Evolutionary conservation across 2,329 filamentous ascomycete species (phyloP).

Genomic region (Aspergillus sp.): DNA sequence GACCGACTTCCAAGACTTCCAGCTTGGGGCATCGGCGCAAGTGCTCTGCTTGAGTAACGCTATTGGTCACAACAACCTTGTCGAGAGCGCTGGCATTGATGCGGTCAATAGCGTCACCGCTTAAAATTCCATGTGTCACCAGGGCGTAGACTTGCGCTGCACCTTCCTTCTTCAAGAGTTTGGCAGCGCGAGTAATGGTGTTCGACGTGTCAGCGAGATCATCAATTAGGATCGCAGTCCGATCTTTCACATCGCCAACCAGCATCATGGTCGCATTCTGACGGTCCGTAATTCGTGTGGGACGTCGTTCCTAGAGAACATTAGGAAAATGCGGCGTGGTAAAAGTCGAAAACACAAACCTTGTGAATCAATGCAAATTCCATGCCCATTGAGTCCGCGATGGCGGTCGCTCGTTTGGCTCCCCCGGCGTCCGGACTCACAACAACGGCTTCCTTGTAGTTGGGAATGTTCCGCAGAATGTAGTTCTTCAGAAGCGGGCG

Average conservation of each 20-base stretch:
- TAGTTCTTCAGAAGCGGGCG: slow-evolving; percentile 59
- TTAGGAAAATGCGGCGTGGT: slow-evolving; percentile 15
- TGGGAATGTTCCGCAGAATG: slow-evolving; percentile 77
- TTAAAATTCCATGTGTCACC: slow-evolving; percentile 91
- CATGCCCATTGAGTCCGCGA: slow-evolving; percentile 89
- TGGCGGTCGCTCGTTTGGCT: slow-evolving; percentile 91
- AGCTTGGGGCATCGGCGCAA: slow-evolving; percentile 77
- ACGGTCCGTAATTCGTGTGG: slow-evolving; percentile 81
- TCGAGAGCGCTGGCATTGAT: slow-evolving; percentile 93
- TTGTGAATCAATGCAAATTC: slow-evolving; percentile 98
- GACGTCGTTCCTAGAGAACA: slow-evolving; percentile 71
- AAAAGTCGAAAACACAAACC: slow-evolving; percentile 51
- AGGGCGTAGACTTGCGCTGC: slow-evolving; percentile 89
- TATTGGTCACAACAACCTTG: slow-evolving; percentile 94
- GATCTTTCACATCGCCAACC: slow-evolving; percentile 78
- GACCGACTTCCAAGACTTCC: slow-evolving; percentile 84
- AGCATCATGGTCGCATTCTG: slow-evolving; percentile 88
- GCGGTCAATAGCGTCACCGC: slow-evolving; percentile 88
- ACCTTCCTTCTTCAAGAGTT: slow-evolving; percentile 90
- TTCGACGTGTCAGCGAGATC: slow-evolving; percentile 95
- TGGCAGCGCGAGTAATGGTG: slow-evolving; percentile 93
- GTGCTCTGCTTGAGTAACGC: slow-evolving; percentile 85
- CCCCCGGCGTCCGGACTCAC: slow-evolving; percentile 96
- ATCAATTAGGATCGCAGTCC: slow-evolving; percentile 86
- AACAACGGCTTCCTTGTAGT: slow-evolving; percentile 83